These are phyloP conservation scores for Nevesoporus exiguus DNA, from an alignment of 768 basidiomycete genomes.

Conservation along the genomic window DNA sequence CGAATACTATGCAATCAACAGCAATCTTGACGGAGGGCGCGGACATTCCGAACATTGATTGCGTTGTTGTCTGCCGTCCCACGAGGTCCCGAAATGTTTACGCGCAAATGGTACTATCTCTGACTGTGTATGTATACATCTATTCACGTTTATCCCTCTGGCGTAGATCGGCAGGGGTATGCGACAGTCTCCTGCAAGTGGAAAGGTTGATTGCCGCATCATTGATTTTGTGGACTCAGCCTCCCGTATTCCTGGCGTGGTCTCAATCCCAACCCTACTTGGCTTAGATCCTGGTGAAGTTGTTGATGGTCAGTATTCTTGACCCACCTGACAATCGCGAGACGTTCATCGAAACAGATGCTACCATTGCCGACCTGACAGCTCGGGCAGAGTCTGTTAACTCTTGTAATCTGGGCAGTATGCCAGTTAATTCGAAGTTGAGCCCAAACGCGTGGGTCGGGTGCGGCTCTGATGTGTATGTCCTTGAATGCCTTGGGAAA, in stretches of 20 bases:
- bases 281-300: constrained; percentile 75
- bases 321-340: not conserved
- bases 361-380: constrained; percentile 47
- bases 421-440: constrained; percentile 28
- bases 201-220: constrained; percentile 80
- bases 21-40: constrained; percentile 92
- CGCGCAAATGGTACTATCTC: constrained; percentile 81
- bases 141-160: not conserved
- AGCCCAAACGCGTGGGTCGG: constrained; percentile 76
- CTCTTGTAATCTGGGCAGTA: constrained; percentile 3
- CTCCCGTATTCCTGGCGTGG: constrained; percentile 61
- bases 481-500: constrained; percentile 71
- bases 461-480: constrained; percentile 65
- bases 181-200: constrained; percentile 75
- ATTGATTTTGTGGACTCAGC: constrained; percentile 89
- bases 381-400: constrained; percentile 32
- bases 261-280: constrained; percentile 80
- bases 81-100: constrained; percentile 88
- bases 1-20: constrained; percentile 8
- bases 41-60: constrained; percentile 94
- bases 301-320: constrained; percentile 46
- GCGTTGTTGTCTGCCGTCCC: constrained; percentile 82
- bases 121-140: not conserved
- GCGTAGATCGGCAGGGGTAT: constrained; percentile 89
- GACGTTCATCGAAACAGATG: constrained; percentile 38